Percentiles rank a stretch among this genome's conserved stretches.
phyloP scores from a whole-genome alignment of 805 yeast species.

The Starmerella roubikii region DNA sequence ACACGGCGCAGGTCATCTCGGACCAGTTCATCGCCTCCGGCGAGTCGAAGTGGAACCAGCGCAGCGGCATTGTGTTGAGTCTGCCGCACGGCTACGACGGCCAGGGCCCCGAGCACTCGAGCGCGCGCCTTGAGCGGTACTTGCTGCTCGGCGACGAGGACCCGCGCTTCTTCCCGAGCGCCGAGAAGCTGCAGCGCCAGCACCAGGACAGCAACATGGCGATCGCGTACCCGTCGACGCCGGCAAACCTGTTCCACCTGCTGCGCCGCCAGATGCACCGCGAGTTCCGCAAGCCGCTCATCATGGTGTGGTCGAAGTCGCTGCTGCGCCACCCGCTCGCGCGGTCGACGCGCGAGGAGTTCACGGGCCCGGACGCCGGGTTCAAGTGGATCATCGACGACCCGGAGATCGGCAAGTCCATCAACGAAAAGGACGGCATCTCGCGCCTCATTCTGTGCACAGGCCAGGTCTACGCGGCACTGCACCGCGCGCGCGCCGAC shows the following conservation, averaged over 20 bases:
- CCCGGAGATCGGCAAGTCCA: slow-evolving; percentile 64
- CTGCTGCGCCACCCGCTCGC: slow-evolving; percentile 97
- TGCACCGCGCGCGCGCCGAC: slow-evolving; percentile 75
- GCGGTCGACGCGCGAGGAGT: slow-evolving; percentile 67
- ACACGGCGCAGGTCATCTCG: slow-evolving; percentile 94
- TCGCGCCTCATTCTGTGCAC: slow-evolving; percentile 72
- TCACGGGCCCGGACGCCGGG: slow-evolving; percentile 71
- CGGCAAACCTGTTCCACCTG: slow-evolving; percentile 90
- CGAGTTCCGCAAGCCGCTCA: slow-evolving; percentile 81
- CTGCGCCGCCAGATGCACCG: slow-evolving; percentile 98
- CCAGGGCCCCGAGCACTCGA: slow-evolving; percentile 99
- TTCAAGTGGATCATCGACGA: slow-evolving; percentile 97
- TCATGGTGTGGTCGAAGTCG: slow-evolving; percentile 79
- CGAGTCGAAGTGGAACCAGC: slow-evolving; percentile 97
- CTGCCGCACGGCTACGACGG: slow-evolving; percentile 99
- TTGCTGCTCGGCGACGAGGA: slow-evolving; percentile 93
- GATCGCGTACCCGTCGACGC: slow-evolving; percentile 95
- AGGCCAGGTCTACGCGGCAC: slow-evolving; percentile 92
- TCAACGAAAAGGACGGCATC: slow-evolving; percentile 66
- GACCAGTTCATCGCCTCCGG: slow-evolving; percentile 96
- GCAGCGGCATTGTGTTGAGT: slow-evolving; percentile 89
- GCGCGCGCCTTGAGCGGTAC: slow-evolving; percentile 94
- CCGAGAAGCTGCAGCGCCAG: slow-evolving; percentile 82
- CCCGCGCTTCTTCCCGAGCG: slow-evolving; percentile 82
- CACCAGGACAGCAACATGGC: slow-evolving; percentile 99